phyloP scores from a whole-genome alignment of 208 protist genomes.

The Trypanosoma grayi region DNA sequence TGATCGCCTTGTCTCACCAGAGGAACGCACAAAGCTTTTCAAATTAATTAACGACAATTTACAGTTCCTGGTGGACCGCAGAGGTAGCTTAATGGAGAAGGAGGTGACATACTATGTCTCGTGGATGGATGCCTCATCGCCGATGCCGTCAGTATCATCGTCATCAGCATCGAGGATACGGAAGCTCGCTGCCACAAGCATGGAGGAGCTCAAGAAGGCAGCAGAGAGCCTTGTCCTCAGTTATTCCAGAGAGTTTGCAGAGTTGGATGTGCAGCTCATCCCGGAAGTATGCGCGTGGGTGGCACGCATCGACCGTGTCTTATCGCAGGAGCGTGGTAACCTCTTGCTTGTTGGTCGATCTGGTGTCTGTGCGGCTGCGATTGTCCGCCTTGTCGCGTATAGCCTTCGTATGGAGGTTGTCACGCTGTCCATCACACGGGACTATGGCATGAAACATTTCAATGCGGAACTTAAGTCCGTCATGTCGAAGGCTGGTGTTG shows the following conservation, averaged over 20 bases:
- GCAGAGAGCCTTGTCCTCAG: conserved; percentile 63
- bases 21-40: conserved; percentile 67
- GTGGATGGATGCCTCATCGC: conserved; percentile 29
- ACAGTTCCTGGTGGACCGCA: conserved; percentile 70
- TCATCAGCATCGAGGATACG: conserved; percentile 28
- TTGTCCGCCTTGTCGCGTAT: conserved; percentile 91
- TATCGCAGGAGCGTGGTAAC: conserved; percentile 93
- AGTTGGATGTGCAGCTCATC: conserved; percentile 94
- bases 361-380: conserved; percentile 91
- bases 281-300: conserved; percentile 94
- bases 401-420: conserved; percentile 90
- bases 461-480: conserved; percentile 92
- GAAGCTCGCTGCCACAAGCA: conserved; percentile 41
- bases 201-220: conserved; percentile 77
- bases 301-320: conserved; percentile 94
- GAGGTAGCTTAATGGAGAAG: conserved; percentile 53
- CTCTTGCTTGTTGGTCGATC: conserved; percentile 93
- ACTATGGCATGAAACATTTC: conserved; percentile 94
- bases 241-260: conserved; percentile 94
- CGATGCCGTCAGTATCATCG: background rate
- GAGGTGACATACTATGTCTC: conserved; percentile 70
- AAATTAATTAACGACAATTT: conserved; percentile 84
- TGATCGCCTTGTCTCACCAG: conserved; percentile 90
- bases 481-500: conserved; percentile 89
- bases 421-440: conserved; percentile 85